Evolutionary conservation across 306 rosid genomes (phyloP), one percentile per base, ranked within the genome.

Genomic region (Cucumis hystrix): DNA sequence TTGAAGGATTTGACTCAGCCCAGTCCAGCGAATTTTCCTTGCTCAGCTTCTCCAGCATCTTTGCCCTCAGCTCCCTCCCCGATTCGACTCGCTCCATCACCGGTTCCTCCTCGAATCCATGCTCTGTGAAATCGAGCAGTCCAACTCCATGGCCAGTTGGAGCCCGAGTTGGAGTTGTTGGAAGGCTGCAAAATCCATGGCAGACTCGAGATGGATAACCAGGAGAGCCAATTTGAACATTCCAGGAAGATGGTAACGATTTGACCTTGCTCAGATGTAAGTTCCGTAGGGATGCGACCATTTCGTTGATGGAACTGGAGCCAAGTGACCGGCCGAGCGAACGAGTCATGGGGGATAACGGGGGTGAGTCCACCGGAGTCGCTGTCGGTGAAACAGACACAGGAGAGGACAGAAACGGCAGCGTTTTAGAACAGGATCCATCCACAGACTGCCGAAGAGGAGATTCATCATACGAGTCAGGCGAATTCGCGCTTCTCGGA

Each of bases 1-100:
- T 14, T 0, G 85, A 65, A 9, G 72, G 6, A 5, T 13, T 66
- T 40, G 80, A 68, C 18, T 84, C 91, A 45, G 72, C 82, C 76
- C 87, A 77, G 2, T 45, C 88, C 37, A 95, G 47, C 12, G 93
- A 84, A 15, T 96, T 96, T 74, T 92, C 97, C 69, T 88, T 88
- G 51, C 97, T 92, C 35, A 96, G 81, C 41, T 84, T 96, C 85
- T 92, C 93, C 40, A 96, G 86, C 97, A 96, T 96, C 87, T 80
- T 88, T 0, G 87, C 88, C 77, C 99, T 78, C 16, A 96, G 75
- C n/a, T 66, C 87, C 68, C 99, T 89, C 2, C 99, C 99, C 0
- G 96, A 89, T 79, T 96, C 99, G 0, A 96, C 99, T 79, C 99
- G 89, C 80, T 91, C 98, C 99, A 96, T 96, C 0, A 81, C 87